phyloP scores from a whole-genome alignment of 192 early-diverging fungal genomes.

The Gigaspora rosea region DNA sequence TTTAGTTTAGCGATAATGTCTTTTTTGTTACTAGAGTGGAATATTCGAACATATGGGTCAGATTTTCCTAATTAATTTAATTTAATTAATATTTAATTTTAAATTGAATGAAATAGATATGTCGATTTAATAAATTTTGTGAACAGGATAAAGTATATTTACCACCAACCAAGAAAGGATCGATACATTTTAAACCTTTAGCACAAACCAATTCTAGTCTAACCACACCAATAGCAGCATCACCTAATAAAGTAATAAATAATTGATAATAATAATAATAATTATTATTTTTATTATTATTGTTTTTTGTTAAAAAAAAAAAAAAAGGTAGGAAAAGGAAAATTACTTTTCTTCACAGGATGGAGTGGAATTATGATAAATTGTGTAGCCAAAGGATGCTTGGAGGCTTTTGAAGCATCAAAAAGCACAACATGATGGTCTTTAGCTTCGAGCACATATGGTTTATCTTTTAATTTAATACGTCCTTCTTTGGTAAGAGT shows the following conservation, averaged over 20 bases:
- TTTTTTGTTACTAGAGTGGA: slow-evolving; percentile 17
- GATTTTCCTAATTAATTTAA: slow-evolving; percentile 62
- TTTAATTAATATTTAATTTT: background rate
- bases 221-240: slow-evolving; percentile 21
- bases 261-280: background rate
- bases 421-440: no score
- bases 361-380: no score
- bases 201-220: slow-evolving; percentile 26
- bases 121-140: background rate
- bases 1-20: slow-evolving; percentile 68
- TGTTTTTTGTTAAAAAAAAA: background rate
- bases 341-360: no score
- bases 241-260: background rate
- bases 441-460: background rate
- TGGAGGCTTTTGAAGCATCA: no score
- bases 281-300: background rate
- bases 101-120: background rate
- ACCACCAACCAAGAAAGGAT: slow-evolving; percentile 8
- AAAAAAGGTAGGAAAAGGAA: background rate
- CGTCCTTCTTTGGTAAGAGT: no score
- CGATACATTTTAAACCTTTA: slow-evolving; percentile 7
- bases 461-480: background rate
- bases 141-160: background rate
- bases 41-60: slow-evolving; percentile 86
- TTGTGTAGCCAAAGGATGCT: no score